Evolutionary conservation across 768 basidiomycete genomes (phyloP).

Genomic region (Mycena venus): DNA sequence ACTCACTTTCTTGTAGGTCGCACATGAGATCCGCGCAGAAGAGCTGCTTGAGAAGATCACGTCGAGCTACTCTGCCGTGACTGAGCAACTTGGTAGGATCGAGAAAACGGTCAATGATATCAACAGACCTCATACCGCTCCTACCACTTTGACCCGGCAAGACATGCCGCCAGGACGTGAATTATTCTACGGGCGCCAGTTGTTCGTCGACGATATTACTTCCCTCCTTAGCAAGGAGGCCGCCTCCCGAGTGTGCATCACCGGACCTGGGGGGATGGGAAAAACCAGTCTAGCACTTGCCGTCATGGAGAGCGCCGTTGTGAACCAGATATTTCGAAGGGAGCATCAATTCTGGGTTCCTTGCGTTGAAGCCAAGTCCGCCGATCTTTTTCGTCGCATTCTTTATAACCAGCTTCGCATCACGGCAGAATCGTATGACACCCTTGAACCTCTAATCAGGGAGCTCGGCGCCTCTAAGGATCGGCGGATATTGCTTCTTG

Average conservation of each 20-base stretch:
- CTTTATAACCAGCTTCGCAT: constrained; percentile 38
- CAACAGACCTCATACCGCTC: background rate
- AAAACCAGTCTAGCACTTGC: constrained; percentile 54
- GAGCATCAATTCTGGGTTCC: constrained; percentile 46
- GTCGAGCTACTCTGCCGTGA: background rate
- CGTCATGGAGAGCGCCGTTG: constrained; percentile 40
- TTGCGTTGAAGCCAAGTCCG: constrained; percentile 47
- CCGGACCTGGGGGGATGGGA: constrained; percentile 50
- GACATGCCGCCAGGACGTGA: constrained; percentile 22
- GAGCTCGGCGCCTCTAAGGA: constrained; percentile 37
- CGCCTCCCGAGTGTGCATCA: constrained; percentile 19
- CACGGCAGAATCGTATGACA: constrained; percentile 36
- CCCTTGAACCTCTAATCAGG: constrained; percentile 33
- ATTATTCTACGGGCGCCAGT: constrained; percentile 31
- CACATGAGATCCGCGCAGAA: constrained; percentile 13
- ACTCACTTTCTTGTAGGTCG: background rate
- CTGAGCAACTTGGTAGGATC: background rate
- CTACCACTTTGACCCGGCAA: background rate
- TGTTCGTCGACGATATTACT: constrained; percentile 21
- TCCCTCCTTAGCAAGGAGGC: constrained; percentile 2
- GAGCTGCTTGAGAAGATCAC: constrained; percentile 3
- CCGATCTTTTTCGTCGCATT: constrained; percentile 40
- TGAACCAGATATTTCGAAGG: constrained; percentile 41
- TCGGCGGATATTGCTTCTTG: constrained; percentile 49
- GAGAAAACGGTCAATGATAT: background rate